Base-by-base conservation (phyloP, 2,329 filamentous ascomycete species). In the Colletotrichum liaoningense region DNA sequence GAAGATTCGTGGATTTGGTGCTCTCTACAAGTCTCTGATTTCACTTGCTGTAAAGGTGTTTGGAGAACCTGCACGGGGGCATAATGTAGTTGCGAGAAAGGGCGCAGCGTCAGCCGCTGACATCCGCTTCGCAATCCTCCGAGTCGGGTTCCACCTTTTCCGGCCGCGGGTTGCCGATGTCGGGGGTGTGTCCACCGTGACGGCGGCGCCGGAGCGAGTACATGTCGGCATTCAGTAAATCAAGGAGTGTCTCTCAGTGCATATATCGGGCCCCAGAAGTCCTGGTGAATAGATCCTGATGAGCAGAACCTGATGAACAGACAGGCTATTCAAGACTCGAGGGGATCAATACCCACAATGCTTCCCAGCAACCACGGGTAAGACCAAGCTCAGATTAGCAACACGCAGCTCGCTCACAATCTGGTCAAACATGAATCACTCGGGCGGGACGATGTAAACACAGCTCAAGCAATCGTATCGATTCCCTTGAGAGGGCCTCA, bases 131-230 rank as follows among this genome's bases (percentile, higher is more conserved):
- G 30, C 54, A 67, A 69, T 2, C 42, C 66, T 22, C 42, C 42
- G 42, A 49, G 42, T 22, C 19, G 42, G 59, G 59, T 19, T 12
- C 69, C 69, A 72, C 69, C 69, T 12, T 55, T 5, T 30, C 67
- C 42, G 70, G 67, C 67, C 60, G 38, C 22, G 16, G 0, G 8
- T 24, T 49, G 67, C 70, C 67, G 67, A 73, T 71, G 49, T 66
- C 67, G 59, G 67, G 67, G 52, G 24, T 35, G 16, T n/a, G 16
- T 42, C 16, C 38, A 42, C 38, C 14, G 38, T 12, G 24, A 46
- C 19, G 22, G 38, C 42, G 42, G 42, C 42, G 3, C 42, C 42
- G 42, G 42, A 49, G 16, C 42, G 42, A 49, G 42, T 9, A 4
- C 7, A n/a, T 1, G 19, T 9, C 19, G 42, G 19, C 7, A 49